Percentiles rank a stretch among this genome's conserved stretches.
phyloP scores from a whole-genome alignment of 2,329 filamentous ascomycete genomes.

The Colletotrichum sp. region DNA sequence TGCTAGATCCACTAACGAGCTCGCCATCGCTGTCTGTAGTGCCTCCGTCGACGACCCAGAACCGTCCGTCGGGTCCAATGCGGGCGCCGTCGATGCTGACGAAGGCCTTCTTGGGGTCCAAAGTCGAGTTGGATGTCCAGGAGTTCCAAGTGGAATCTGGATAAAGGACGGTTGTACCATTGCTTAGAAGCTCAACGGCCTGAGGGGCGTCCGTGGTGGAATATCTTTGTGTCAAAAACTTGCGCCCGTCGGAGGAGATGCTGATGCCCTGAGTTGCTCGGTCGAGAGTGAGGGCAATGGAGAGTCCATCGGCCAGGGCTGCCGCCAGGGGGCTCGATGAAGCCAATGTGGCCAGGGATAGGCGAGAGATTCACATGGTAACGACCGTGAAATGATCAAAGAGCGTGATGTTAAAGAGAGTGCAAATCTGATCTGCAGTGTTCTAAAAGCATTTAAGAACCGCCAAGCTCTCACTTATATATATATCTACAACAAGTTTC shows the following conservation, averaged over 20 bases:
- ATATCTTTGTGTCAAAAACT: neutral
- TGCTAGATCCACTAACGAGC: neutral
- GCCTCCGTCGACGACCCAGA: neutral
- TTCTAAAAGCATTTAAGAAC: neutral
- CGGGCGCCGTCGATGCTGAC: neutral
- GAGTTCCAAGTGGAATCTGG: neutral
- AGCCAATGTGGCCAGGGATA: neutral
- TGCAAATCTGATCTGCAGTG: neutral
- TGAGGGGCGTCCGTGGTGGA: neutral
- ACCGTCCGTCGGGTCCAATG: neutral
- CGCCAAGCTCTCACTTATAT: neutral
- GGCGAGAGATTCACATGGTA: neutral
- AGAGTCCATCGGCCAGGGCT: neutral
- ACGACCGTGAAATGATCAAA: neutral
- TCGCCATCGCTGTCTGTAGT: neutral
- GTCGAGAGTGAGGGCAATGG: neutral
- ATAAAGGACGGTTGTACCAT: neutral
- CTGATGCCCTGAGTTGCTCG: neutral
- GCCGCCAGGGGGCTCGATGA: neutral
- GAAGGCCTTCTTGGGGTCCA: neutral
- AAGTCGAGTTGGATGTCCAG: neutral
- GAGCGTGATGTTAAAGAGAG: neutral
- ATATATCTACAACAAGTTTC: neutral
- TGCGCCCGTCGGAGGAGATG: neutral
- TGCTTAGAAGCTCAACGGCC: neutral